Evolutionary conservation across 129 eudicot genomes (phyloP).

Genomic region (Centrapalus pauciflorus): DNA sequence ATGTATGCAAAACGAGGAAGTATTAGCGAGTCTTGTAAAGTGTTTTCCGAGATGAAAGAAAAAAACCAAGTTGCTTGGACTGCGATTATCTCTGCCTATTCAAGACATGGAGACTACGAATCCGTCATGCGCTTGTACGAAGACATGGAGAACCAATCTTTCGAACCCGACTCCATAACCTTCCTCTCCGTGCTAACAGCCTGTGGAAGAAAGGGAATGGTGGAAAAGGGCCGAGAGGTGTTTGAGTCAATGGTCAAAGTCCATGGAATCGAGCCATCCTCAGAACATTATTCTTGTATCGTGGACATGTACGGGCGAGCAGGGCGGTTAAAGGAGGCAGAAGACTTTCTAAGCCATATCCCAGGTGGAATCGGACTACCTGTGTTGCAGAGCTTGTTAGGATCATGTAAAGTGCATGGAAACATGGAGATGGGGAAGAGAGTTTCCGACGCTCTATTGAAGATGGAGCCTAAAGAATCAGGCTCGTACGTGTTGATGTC

Average conservation of each 20-base stretch:
- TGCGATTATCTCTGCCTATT: conserved; percentile 81
- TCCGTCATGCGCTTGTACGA: conserved; percentile 61
- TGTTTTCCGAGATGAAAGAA: conserved; percentile 43
- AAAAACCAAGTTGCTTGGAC: conserved; percentile 89
- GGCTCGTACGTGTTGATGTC: conserved; percentile 89
- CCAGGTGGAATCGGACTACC: conserved; percentile 75
- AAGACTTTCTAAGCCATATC: conserved; percentile 45
- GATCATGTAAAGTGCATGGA: conserved; percentile 74
- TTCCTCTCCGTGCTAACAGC: conserved; percentile 76
- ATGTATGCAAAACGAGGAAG: conserved; percentile 95
- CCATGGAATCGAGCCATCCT: conserved; percentile 49
- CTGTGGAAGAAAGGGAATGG: conserved; percentile 84
- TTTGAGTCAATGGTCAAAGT: conserved; percentile 58
- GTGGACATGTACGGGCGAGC: conserved; percentile 94
- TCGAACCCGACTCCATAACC: conserved; percentile 75
- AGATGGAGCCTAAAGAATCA: conserved; percentile 58
- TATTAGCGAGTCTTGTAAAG: conserved; percentile 51
- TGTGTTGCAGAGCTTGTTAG: conserved; percentile 77
- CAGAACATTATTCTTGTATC: conserved; percentile 79
- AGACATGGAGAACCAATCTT: conserved; percentile 45
- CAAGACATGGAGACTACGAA: conserved; percentile 83
- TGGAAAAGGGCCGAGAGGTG: conserved; percentile 56
- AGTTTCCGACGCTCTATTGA: conserved; percentile 46
- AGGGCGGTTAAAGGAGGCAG: conserved; percentile 80
- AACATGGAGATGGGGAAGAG: conserved; percentile 67